These are phyloP conservation scores for Pleoardoris graminearum DNA, from an alignment of 2,329 filamentous ascomycete species.

Conservation along the genomic window DNA sequence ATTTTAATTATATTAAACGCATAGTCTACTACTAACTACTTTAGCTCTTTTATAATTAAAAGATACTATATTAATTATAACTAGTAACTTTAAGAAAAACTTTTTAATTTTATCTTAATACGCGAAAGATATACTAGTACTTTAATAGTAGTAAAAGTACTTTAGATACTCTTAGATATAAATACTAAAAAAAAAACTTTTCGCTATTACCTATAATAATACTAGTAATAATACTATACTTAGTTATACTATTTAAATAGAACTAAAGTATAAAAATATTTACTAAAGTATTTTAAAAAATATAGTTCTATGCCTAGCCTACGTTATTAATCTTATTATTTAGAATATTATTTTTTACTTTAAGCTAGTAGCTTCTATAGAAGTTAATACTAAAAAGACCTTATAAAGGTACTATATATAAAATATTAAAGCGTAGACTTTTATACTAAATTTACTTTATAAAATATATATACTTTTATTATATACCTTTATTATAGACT, in stretches of 20 bases:
- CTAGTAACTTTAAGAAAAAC: slow-evolving; percentile 5
- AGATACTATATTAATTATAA: slow-evolving; percentile 11
- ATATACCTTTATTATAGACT: neutral
- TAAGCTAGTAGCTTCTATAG: slow-evolving; percentile 3
- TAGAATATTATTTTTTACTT: slow-evolving; percentile 6
- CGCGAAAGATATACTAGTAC: neutral
- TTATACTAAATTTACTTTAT: neutral
- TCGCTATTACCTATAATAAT: slow-evolving; percentile 9
- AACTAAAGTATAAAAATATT: slow-evolving; percentile 1
- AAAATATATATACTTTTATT: neutral
- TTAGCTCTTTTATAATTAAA: slow-evolving; percentile 11
- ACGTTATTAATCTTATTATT: slow-evolving; percentile 12
- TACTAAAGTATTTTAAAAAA: slow-evolving; percentile 1
- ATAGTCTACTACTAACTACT: slow-evolving; percentile 8
- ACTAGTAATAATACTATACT: slow-evolving; percentile 4
- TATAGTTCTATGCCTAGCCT: slow-evolving; percentile 1
- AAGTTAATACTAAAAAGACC: neutral
- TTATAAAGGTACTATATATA: neutral
- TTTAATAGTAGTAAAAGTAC: slow-evolving; percentile 1
- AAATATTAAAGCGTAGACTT: neutral
- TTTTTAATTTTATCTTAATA: slow-evolving; percentile 11
- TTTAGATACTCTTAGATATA: neutral
- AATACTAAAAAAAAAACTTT: neutral
- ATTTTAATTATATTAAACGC: slow-evolving; percentile 5
- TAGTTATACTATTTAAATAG: neutral